phyloP scores from a whole-genome alignment of 2,329 filamentous ascomycete genomes.

The Aspergillus novoparasiticus region DNA sequence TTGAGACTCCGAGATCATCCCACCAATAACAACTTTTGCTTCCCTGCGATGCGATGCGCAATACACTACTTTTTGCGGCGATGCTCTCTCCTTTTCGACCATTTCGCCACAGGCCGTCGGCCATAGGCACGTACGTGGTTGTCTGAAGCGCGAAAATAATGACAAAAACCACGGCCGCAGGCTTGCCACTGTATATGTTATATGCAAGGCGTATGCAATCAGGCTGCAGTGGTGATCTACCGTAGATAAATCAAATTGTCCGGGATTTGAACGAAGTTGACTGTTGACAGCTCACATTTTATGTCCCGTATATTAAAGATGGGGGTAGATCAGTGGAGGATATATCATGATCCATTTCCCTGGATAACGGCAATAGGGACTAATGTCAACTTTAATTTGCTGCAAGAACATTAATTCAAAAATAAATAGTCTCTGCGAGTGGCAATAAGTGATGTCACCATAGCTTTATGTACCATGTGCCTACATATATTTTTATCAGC shows the following conservation, averaged over 20 bases:
- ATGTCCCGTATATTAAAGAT: neutral
- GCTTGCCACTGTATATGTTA: constrained; percentile 5
- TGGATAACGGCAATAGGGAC: neutral
- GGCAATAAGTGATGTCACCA: neutral
- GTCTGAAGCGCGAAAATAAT: neutral
- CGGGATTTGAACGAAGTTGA: constrained; percentile 2
- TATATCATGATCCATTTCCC: neutral
- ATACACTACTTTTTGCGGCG: neutral
- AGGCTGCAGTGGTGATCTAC: constrained; percentile 1
- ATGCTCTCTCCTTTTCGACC: neutral
- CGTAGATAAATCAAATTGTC: constrained; percentile 4
- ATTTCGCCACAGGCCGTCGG: neutral
- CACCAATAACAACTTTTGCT: neutral
- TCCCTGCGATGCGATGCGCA: neutral
- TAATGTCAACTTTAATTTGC: neutral
- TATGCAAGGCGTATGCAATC: constrained; percentile 1
- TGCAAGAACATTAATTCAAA: neutral
- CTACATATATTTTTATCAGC: neutral
- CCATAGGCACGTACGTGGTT: neutral
- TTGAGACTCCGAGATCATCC: neutral
- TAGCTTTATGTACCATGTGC: neutral
- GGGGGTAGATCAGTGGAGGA: neutral
- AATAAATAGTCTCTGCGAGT: neutral
- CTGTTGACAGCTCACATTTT: constrained; percentile 4
- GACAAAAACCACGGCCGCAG: neutral